These are phyloP conservation scores for Trichoderma cornu-damae DNA, from an alignment of 2,329 filamentous ascomycete genomes.

Conservation along the genomic window DNA sequence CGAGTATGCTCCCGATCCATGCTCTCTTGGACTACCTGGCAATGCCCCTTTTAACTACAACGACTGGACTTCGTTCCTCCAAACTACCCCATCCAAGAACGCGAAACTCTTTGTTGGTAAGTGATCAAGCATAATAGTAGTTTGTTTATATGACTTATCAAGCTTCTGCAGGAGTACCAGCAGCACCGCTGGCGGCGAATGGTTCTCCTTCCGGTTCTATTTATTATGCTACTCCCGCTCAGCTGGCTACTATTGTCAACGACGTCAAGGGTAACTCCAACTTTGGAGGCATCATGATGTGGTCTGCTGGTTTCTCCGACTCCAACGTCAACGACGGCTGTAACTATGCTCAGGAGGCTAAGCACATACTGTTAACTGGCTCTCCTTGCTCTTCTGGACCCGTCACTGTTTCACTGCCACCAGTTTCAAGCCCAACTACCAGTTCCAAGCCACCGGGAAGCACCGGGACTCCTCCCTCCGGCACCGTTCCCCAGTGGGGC, in stretches of 20 bases:
- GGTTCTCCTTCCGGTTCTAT: slow-evolving; percentile 25
- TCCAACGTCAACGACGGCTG: slow-evolving; percentile 32
- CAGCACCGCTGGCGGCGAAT: slow-evolving; percentile 17
- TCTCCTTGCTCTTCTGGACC: slow-evolving; percentile 10
- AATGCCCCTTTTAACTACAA: slow-evolving; percentile 35
- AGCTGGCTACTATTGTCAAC: slow-evolving; percentile 27
- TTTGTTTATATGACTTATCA: too few relatives aligned
- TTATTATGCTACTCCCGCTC: slow-evolving; percentile 26
- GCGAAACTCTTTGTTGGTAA: slow-evolving; percentile 35
- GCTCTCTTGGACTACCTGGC: slow-evolving; percentile 13
- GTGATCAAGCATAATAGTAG: too few relatives aligned
- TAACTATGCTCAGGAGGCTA: slow-evolving; percentile 30
- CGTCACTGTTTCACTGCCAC: neutral
- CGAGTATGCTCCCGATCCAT: slow-evolving; percentile 32
- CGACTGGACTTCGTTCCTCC: slow-evolving; percentile 29
- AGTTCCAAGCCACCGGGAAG: neutral
- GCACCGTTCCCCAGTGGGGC: slow-evolving; percentile 14
- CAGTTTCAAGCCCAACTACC: neutral
- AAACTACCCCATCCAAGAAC: slow-evolving; percentile 26
- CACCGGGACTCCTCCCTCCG: neutral
- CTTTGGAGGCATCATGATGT: slow-evolving; percentile 39
- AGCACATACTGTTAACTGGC: slow-evolving; percentile 10
- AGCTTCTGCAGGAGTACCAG: too few relatives aligned
- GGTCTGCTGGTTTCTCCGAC: slow-evolving; percentile 40
- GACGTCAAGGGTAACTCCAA: slow-evolving; percentile 27